Percentiles rank a stretch among this genome's conserved stretches.
phyloP scores from a whole-genome alignment of 2,329 filamentous ascomycete genomes.

The Venturia oleaginea region DNA sequence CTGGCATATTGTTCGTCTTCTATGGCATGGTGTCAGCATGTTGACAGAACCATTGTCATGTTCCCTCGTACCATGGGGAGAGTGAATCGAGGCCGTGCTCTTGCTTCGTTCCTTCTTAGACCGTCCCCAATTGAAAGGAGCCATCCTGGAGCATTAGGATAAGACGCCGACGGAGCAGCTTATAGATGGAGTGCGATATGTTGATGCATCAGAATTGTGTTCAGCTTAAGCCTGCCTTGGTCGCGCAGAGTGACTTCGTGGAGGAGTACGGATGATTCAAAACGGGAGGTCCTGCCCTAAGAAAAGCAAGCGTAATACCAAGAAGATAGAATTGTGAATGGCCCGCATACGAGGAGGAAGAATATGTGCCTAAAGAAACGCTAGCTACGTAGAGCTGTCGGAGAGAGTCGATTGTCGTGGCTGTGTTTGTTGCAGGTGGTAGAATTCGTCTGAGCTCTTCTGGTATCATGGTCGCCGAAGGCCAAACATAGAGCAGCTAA shows the following conservation, averaged over 20 bases:
- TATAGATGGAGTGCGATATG: not conserved
- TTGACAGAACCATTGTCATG: not conserved
- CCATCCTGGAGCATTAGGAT: not conserved
- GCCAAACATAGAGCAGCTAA: not conserved
- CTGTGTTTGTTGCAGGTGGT: not conserved
- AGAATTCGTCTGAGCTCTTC: not conserved
- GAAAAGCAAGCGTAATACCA: not conserved
- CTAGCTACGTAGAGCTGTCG: not conserved
- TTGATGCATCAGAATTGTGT: not conserved
- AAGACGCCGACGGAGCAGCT: not conserved
- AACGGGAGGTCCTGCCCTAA: not conserved
- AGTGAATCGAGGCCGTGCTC: not conserved
- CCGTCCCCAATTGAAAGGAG: not conserved
- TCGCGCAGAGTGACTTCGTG: not conserved
- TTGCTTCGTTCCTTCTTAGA: constrained; percentile 1
- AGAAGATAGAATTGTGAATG: not conserved
- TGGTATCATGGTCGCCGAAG: not conserved
- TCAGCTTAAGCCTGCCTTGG: not conserved
- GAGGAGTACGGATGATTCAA: not conserved
- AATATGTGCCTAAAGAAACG: not conserved
- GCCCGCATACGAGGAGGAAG: not conserved
- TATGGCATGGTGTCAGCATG: not conserved
- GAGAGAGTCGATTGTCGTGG: not conserved
- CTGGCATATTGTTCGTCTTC: not conserved
- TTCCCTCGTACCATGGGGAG: not conserved